Conservation (phyloP, 768 basidiomycete genomes). For the Suillus tomentosus region DNA sequence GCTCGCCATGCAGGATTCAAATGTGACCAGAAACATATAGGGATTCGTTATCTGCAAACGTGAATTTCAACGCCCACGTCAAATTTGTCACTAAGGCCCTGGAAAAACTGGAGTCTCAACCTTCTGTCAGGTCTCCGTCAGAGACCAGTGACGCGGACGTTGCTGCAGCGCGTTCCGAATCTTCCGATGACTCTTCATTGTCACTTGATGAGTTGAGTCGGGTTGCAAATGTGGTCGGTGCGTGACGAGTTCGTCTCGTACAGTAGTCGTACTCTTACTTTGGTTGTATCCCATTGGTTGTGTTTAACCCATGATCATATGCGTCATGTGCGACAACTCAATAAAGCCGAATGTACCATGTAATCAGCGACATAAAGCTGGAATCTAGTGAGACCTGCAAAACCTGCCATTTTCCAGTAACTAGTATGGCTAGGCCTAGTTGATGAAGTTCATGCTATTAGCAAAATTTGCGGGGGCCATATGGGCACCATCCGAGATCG, state of each 20-base stretch:
- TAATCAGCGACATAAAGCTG: background rate
- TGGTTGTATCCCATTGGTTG: background rate
- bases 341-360: background rate
- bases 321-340: background rate
- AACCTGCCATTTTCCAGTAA: background rate
- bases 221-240: slow-evolving; percentile 23
- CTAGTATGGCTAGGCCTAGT: background rate
- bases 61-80: slow-evolving; percentile 65
- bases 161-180: slow-evolving; percentile 1
- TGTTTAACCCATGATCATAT: too few species aligned
- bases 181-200: slow-evolving; percentile 11
- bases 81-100: slow-evolving; percentile 75
- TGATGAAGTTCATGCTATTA: slow-evolving; percentile 6
- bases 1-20: slow-evolving; percentile 12
- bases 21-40: slow-evolving; percentile 31
- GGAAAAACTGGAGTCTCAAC: slow-evolving; percentile 41
- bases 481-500: slow-evolving; percentile 5
- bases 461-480: slow-evolving; percentile 15
- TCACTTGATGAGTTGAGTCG: slow-evolving; percentile 23
- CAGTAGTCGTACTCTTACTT: background rate
- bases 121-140: background rate
- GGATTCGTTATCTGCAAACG: slow-evolving; percentile 57
- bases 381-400: background rate
- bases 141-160: background rate
- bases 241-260: slow-evolving; percentile 14